Percentiles rank a stretch among this genome's conserved stretches.
These are phyloP conservation scores for Micromonas pusilla DNA, from an alignment of 139 green algal species.

Conservation along the genomic window DNA sequence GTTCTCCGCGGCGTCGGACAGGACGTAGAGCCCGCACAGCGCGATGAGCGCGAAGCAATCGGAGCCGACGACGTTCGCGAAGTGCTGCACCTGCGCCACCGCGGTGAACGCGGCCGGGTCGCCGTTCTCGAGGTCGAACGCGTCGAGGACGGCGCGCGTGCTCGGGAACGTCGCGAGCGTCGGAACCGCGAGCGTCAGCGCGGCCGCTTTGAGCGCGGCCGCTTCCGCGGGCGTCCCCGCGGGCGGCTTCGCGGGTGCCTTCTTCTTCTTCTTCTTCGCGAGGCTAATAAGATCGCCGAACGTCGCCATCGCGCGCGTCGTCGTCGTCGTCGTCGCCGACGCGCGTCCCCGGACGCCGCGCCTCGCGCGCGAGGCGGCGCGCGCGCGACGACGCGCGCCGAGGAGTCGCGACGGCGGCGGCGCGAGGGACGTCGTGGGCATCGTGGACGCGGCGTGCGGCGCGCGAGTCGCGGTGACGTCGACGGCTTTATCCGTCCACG, in stretches of 20 bases:
- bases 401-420: too few relatives aligned
- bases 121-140: background rate
- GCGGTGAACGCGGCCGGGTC: background rate
- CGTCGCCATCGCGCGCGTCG: background rate
- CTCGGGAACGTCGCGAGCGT: too few relatives aligned
- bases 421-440: too few relatives aligned
- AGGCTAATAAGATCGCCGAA: too few relatives aligned
- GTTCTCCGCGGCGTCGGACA: slow-evolving; percentile 12
- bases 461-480: too few relatives aligned
- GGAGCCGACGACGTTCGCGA: slow-evolving; percentile 2
- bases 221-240: background rate
- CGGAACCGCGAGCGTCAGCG: background rate
- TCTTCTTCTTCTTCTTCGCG: too few relatives aligned
- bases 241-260: background rate
- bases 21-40: background rate
- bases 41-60: slow-evolving; percentile 12
- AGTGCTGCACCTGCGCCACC: background rate
- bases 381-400: too few relatives aligned
- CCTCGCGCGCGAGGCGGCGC: too few relatives aligned
- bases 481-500: too few relatives aligned
- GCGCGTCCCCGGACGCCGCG: too few relatives aligned
- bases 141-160: background rate
- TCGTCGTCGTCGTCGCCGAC: background rate
- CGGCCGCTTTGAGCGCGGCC: background rate
- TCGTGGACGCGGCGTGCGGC: too few relatives aligned